Evolutionary conservation across 1,284 basidiomycete genomes (phyloP).

Genomic region (Waitea zeae): DNA sequence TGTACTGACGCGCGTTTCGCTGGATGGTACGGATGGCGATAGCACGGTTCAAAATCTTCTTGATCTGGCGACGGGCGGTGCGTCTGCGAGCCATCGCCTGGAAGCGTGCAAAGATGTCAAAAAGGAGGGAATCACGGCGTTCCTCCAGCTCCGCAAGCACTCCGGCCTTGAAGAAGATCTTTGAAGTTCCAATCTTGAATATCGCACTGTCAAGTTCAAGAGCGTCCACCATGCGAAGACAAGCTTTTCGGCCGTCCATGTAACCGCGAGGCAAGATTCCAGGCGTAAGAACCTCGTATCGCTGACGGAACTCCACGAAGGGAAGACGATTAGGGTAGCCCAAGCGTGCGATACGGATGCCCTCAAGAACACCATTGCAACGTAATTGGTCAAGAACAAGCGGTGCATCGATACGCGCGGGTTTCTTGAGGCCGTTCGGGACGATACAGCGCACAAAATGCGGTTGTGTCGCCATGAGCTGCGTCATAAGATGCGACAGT

Average conservation of each 20-base stretch:
- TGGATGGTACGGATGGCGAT: slow-evolving; percentile 88
- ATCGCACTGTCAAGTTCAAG: slow-evolving; percentile 75
- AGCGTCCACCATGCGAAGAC: slow-evolving; percentile 82
- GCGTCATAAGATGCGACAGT: slow-evolving; percentile 79
- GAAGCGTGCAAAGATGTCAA: slow-evolving; percentile 78
- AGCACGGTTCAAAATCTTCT: slow-evolving; percentile 89
- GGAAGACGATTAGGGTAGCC: slow-evolving; percentile 96
- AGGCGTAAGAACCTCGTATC: slow-evolving; percentile 92
- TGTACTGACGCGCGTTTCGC: slow-evolving; percentile 85
- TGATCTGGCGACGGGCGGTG: slow-evolving; percentile 80
- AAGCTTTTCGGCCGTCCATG: slow-evolving; percentile 94
- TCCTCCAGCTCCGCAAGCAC: slow-evolving; percentile 98
- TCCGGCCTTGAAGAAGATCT: slow-evolving; percentile 99
- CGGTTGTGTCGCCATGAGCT: slow-evolving; percentile 88
- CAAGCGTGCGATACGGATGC: slow-evolving; percentile 93
- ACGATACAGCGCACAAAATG: slow-evolving; percentile 99
- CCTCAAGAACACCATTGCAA: slow-evolving; percentile 98
- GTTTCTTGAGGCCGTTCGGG: slow-evolving; percentile 86
- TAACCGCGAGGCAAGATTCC: slow-evolving; percentile 87
- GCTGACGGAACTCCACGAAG: slow-evolving; percentile 93
- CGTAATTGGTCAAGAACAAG: slow-evolving; percentile 93
- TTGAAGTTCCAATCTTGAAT: slow-evolving; percentile 90
- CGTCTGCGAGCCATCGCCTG: slow-evolving; percentile 80
- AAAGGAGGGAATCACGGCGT: slow-evolving; percentile 72
- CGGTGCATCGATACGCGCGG: slow-evolving; percentile 84